phyloP scores from a whole-genome alignment of 768 basidiomycete species.

The Tulasnella sp. region DNA sequence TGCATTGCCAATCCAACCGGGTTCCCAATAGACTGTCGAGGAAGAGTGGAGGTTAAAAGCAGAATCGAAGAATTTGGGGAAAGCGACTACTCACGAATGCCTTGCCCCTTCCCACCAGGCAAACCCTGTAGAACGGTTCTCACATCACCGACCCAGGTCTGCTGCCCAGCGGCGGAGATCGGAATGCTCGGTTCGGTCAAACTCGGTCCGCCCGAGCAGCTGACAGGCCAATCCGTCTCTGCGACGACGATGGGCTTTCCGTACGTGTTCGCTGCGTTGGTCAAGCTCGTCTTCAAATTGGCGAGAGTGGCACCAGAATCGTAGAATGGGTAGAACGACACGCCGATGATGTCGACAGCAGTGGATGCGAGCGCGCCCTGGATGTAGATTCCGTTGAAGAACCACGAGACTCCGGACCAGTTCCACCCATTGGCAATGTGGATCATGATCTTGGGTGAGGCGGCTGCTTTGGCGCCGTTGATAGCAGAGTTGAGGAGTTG shows the following conservation, averaged over 20 bases:
- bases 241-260: constrained; percentile 57
- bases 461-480: constrained; percentile 35
- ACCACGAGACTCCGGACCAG: constrained; percentile 43
- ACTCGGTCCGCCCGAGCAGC: constrained; percentile 44
- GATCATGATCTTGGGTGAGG: constrained; percentile 44
- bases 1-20: constrained; percentile 59
- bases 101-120: constrained; percentile 34
- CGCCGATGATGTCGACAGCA: constrained; percentile 57
- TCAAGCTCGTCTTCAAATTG: constrained; percentile 50
- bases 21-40: constrained; percentile 54
- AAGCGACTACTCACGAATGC: constrained; percentile 27
- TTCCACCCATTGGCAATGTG: constrained; percentile 66
- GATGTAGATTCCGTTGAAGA: constrained; percentile 52
- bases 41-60: too few species aligned
- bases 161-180: constrained; percentile 50
- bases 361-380: constrained; percentile 45
- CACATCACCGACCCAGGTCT: constrained; percentile 51
- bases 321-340: constrained; percentile 47
- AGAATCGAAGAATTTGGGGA: too few species aligned
- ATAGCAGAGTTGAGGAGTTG: constrained; percentile 58
- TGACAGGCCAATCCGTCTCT: constrained; percentile 61
- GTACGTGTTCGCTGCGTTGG: constrained; percentile 46
- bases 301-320: constrained; percentile 45
- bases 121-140: constrained; percentile 45
- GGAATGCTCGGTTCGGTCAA: constrained; percentile 39